Conservation (phyloP, 192 early-diverging fungal genomes). For the Coemansia biformis region DNA sequence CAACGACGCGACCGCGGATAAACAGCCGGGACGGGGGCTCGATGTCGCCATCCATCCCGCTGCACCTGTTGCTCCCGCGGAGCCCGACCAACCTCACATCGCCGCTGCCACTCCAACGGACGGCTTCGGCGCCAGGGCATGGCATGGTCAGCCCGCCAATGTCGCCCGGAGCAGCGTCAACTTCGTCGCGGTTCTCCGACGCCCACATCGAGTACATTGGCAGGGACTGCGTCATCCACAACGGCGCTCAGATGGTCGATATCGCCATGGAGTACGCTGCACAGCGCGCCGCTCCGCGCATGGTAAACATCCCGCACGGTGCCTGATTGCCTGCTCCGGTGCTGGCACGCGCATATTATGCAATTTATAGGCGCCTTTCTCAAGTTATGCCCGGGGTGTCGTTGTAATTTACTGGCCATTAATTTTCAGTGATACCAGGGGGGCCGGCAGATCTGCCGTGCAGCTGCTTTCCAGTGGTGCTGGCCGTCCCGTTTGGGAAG, state of each 20-base stretch:
- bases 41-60: conserved; percentile 23
- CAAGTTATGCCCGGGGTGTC: no score
- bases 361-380: no score
- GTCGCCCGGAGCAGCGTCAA: conserved; percentile 7
- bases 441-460: no score
- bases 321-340: conserved; percentile 2
- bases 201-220: conserved; percentile 45
- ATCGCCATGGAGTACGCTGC: conserved; percentile 30
- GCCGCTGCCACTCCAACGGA: not conserved
- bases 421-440: no score
- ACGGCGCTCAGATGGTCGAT: conserved; percentile 42
- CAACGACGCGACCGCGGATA: conserved; percentile 6
- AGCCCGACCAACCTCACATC: not conserved
- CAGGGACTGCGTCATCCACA: conserved; percentile 45
- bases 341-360: no score
- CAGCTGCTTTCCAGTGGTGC: no score
- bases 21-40: conserved; percentile 14
- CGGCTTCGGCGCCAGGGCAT: not conserved
- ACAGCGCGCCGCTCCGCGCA: conserved; percentile 30
- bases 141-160: conserved; percentile 6
- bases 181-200: conserved; percentile 35
- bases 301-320: conserved; percentile 22
- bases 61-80: conserved; percentile 23
- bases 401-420: no score
- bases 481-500: no score